Base-by-base conservation (phyloP, 257 asterid genomes). In the Forsythia suspensa region DNA sequence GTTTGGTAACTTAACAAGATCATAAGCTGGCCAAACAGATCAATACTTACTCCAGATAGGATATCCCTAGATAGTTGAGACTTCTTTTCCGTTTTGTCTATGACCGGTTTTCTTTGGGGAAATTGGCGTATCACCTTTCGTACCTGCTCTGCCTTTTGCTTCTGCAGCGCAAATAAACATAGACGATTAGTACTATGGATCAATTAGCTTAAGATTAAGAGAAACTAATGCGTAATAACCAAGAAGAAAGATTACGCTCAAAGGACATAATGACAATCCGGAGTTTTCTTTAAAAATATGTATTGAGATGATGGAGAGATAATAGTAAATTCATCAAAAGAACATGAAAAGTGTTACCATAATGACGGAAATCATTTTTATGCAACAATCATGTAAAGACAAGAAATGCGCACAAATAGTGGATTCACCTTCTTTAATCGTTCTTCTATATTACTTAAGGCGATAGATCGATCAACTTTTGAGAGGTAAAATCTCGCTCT, bases 401-500 rank as follows among this genome's bases (percentile, higher is more conserved):
- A 77, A 46, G 51, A 34, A 3, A 24, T 39, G 39, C 52, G 44
- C 44, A 74, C 36, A 61, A 37, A 9, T 52, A 52, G 39, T 39
- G 46, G 51, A 65, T 57, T 76, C 73, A 96, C 98, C 97, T 96
- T 96, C 88, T 85, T 96, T 55, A 92, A 68, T 34, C 97, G 90
- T 82, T 90, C 96, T 83, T 85, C 94, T 61, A 91, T 90, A 78
- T 88, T 88, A 76, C 73, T 83, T 70, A 86, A 70, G n/a, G 97
- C 91, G 73, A 61, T 86, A 11, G 97, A 87, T 75, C 94, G 94
- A 76, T 92, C 98, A 71, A 90, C 94, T 84, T 88, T 94, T 8
- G 92, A 80, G 73, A 96, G 91, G 79, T 94, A 94, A 79, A 89
- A 85, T 94, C 95, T 55, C 97, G 88, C 83, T 94, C 99, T 74